These are phyloP conservation scores for Neonectria faginata DNA, from an alignment of 2,329 filamentous ascomycete species.

Conservation along the genomic window DNA sequence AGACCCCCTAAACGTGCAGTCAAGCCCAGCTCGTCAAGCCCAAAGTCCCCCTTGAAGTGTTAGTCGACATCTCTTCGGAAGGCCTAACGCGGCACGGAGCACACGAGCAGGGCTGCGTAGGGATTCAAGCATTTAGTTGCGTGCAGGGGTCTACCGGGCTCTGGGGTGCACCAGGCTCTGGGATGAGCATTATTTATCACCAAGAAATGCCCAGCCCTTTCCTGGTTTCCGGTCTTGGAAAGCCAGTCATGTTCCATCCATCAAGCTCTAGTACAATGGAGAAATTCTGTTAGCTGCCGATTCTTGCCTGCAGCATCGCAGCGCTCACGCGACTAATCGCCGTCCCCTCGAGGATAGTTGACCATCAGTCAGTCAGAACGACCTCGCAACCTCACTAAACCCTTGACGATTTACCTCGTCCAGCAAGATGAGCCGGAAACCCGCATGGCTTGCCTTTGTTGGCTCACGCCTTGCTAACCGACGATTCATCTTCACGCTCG, in stretches of 20 bases:
- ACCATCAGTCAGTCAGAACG: neutral
- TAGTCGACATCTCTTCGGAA: neutral
- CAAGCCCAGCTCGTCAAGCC: constrained; percentile 4
- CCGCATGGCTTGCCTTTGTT: constrained; percentile 25
- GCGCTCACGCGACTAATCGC: constrained; percentile 19
- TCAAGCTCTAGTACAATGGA: constrained; percentile 25
- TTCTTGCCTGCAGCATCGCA: neutral
- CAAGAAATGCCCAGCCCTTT: constrained; percentile 6
- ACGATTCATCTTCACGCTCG: constrained; percentile 49
- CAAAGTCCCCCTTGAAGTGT: neutral
- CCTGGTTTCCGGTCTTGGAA: neutral
- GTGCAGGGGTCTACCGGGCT: neutral
- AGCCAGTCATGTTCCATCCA: constrained; percentile 9
- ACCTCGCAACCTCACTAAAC: neutral
- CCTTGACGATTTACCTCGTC: constrained; percentile 23
- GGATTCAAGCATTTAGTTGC: neutral
- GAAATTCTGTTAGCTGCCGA: constrained; percentile 14
- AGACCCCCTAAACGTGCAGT: neutral
- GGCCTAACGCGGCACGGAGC: constrained; percentile 3
- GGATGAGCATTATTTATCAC: constrained; percentile 32
- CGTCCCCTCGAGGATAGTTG: neutral
- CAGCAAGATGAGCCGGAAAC: constrained; percentile 24
- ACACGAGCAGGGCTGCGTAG: neutral
- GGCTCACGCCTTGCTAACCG: constrained; percentile 45
- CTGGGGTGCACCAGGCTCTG: constrained; percentile 4